Conservation (phyloP, 1,284 basidiomycete genomes). For the Somion occarium region DNA sequence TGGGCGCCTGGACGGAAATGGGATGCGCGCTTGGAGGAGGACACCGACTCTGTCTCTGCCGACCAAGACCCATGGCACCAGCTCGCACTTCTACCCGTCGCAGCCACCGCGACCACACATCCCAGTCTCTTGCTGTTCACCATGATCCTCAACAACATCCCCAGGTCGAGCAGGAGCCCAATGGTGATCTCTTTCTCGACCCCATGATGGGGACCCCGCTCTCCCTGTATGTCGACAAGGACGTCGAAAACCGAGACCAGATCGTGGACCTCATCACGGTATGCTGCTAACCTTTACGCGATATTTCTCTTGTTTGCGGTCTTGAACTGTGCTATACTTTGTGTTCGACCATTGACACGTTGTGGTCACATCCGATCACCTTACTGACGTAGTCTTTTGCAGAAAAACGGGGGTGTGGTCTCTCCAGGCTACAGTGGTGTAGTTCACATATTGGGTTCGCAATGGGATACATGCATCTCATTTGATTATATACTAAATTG, state of each 20-base stretch:
- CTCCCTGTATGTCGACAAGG: slow-evolving; percentile 71
- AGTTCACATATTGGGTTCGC: slow-evolving; percentile 69
- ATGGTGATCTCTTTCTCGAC: slow-evolving; percentile 60
- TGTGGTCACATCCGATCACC: neutral
- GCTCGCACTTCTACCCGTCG: slow-evolving; percentile 51
- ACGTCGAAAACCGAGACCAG: slow-evolving; percentile 61
- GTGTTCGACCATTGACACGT: neutral
- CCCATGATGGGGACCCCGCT: slow-evolving; percentile 74
- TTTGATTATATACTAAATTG: slow-evolving; percentile 4
- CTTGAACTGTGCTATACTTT: no score
- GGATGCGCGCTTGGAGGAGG: neutral
- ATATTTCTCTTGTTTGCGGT: neutral
- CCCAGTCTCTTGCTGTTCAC: slow-evolving; percentile 13
- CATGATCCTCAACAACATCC: slow-evolving; percentile 8
- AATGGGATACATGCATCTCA: neutral
- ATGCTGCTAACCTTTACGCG: slow-evolving; percentile 25
- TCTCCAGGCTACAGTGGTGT: slow-evolving; percentile 71
- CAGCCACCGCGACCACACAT: slow-evolving; percentile 34
- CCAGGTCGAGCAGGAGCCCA: slow-evolving; percentile 7
- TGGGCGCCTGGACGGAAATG: neutral
- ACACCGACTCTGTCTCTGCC: slow-evolving; percentile 32
- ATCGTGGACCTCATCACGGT: slow-evolving; percentile 63
- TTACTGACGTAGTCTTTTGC: slow-evolving; percentile 10
- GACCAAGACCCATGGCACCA: slow-evolving; percentile 76
- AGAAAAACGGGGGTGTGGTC: slow-evolving; percentile 73